Conservation (phyloP, 441 rosid genomes). For the Syzygium syzygioides region DNA sequence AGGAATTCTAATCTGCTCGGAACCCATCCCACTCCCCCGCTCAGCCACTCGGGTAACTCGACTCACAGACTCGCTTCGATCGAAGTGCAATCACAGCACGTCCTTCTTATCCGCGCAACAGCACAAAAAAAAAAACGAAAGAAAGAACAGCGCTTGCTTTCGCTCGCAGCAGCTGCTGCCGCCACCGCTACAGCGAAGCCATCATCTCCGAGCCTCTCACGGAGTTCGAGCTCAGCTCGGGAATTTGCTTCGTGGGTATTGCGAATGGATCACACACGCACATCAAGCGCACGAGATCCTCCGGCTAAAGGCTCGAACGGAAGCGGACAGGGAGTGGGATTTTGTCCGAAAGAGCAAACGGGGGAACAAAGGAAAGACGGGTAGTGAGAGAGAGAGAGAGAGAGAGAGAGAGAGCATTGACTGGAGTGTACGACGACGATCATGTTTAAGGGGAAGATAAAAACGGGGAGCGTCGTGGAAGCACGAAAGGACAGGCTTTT, state of each 20-base stretch:
- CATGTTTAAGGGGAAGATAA: not conserved
- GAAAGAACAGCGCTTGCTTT: not conserved
- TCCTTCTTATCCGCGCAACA: not conserved
- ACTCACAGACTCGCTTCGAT: not conserved
- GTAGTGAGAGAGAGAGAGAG: not conserved
- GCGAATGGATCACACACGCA: not conserved
- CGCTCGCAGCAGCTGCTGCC: not conserved
- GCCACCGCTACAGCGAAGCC: not conserved
- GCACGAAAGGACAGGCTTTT: not conserved
- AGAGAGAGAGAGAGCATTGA: not conserved
- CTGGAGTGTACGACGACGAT: not conserved
- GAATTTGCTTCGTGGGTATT: not conserved
- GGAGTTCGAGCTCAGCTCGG: not conserved
- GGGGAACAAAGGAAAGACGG: not conserved
- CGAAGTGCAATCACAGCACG: not conserved
- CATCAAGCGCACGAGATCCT: not conserved
- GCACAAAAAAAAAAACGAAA: not conserved
- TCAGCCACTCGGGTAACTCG: not conserved
- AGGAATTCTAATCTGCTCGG: constrained; percentile 6
- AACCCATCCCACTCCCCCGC: not conserved
- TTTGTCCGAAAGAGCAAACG: not conserved
- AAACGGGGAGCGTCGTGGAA: not conserved
- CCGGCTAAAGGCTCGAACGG: not conserved
- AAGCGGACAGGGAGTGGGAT: not conserved
- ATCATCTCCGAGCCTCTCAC: not conserved